A percentile compares a stretch with the other conserved stretches of the same genome.
Evolutionary conservation across 2,329 filamentous ascomycete genomes (phyloP).

Genomic region (Phyllosticta citriasiana): DNA sequence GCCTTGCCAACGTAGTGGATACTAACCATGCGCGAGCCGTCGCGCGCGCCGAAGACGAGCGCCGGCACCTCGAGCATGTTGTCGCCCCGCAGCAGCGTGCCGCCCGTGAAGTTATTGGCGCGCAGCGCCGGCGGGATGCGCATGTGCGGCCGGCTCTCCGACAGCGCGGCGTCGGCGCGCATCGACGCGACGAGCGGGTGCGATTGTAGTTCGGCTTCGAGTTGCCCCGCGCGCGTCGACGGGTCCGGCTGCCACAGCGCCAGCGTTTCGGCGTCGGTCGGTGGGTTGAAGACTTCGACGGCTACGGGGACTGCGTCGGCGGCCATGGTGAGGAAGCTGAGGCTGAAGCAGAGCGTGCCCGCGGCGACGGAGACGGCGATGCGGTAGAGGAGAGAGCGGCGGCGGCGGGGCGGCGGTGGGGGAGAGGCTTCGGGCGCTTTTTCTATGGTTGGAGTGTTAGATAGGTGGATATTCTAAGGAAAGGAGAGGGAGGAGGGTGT

Average conservation of each 20-base stretch:
- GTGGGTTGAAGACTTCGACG: conserved; percentile 42
- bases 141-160: conserved; percentile 69
- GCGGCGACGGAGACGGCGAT: conserved; percentile 38
- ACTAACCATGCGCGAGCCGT: conserved; percentile 47
- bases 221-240: conserved; percentile 36
- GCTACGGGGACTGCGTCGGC: conserved; percentile 42
- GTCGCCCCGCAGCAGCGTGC: conserved; percentile 59
- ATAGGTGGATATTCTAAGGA: neutral
- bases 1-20: conserved; percentile 69
- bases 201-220: conserved; percentile 64
- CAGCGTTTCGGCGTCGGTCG: conserved; percentile 65
- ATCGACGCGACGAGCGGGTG: conserved; percentile 66
- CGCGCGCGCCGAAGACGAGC: conserved; percentile 54
- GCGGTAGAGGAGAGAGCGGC: conserved; percentile 20
- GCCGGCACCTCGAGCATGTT: conserved; percentile 75
- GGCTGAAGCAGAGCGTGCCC: conserved; percentile 36
- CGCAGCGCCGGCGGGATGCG: conserved; percentile 67
- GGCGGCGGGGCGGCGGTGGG: neutral
- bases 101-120: conserved; percentile 68
- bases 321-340: conserved; percentile 50
- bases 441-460: neutral
- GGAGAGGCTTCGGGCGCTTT: neutral
- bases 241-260: conserved; percentile 51
- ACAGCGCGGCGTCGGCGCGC: conserved; percentile 32
- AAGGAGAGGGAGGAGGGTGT: neutral